Evolutionary conservation across 257 asterid species (phyloP), one percentile per base, ranked within the genome.

Genomic region (Handroanthus guayacan): DNA sequence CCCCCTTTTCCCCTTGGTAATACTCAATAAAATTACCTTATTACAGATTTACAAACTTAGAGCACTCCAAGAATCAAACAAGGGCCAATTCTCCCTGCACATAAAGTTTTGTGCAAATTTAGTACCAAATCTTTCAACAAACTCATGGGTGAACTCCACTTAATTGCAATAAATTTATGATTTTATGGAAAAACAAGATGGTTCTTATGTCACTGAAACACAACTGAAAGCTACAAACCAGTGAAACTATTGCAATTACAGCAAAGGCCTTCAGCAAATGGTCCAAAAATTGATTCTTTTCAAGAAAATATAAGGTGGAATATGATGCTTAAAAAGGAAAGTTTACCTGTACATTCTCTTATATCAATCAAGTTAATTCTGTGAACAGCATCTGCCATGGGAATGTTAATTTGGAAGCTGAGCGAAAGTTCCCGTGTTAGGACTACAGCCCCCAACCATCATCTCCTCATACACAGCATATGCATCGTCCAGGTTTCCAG

Each of bases 401-500:
- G 62, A 9, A 36, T 9, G 51, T 82, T 76, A 88, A 74, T 93
- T 95, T n/a, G 99, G 99, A 68, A 95, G 94, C 80, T 88, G 96
- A 1, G 97, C 97, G 82, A 90, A 92, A 4, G 99, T 95, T 39
- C 90, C 95, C 6, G 82, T 72, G 81, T 95, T 92, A 38, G 99
- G 99, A 77, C 73, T 74, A 62, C 98, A 95, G 2, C 98, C 98
- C 60, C 87, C 92, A 5, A 85, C 90, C 94, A 91, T 81, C 99
- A 95, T 95, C 88, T 89, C 90, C 85, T 89, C 96, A 61, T 89
- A 92, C 65, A 89, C 84, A 25, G 90, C 95, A 83, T 87, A 95
- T 7, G 99, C 98, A 75, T 82, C 82, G 61, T 91, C 98, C 45
- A 83, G 78, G 45, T 92, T 81, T 51, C 99, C 99, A 0, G 93